Evolutionary conservation across 116 monocot genomes (phyloP).

Genomic region (Dioscorea cayenensis): DNA sequence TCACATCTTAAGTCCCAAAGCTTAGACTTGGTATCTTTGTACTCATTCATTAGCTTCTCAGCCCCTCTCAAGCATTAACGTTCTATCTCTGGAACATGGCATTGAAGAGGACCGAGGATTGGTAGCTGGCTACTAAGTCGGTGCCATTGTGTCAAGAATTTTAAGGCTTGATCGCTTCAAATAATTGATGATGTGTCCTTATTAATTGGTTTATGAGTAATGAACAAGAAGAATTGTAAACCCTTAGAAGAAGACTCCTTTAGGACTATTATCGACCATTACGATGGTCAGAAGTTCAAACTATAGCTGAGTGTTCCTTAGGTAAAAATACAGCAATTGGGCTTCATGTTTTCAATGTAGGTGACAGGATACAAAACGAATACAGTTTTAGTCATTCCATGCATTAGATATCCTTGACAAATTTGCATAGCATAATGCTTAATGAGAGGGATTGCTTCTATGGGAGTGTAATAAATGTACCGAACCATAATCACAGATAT

Average conservation of each 20-base stretch:
- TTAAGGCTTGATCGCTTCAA: no score
- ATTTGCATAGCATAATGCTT: slow-evolving; percentile 23
- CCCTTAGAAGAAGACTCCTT: slow-evolving; percentile 69
- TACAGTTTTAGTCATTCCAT: slow-evolving; percentile 9
- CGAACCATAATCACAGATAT: no score
- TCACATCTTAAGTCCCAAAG: no score
- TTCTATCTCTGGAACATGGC: no score
- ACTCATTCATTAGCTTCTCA: no score
- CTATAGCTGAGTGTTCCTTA: slow-evolving; percentile 61
- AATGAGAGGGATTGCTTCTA: background rate
- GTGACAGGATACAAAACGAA: background rate
- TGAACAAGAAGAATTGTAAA: slow-evolving; percentile 48
- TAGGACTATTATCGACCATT: slow-evolving; percentile 65
- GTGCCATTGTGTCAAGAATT: background rate
- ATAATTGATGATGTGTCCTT: background rate
- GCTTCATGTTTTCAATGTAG: background rate
- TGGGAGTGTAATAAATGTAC: no score
- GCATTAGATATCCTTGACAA: slow-evolving; percentile 34
- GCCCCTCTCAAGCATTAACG: no score
- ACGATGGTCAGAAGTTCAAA: slow-evolving; percentile 74
- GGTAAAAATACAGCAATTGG: slow-evolving; percentile 10
- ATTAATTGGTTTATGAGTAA: slow-evolving; percentile 10
- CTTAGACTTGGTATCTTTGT: no score
- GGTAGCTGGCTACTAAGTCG: no score
- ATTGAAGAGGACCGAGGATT: no score